A percentile compares a stretch with the other conserved stretches of the same genome.
These are phyloP conservation scores for Cylindrotheca fusiformis DNA, from an alignment of 108 stramenopile genomes.

Conservation along the genomic window DNA sequence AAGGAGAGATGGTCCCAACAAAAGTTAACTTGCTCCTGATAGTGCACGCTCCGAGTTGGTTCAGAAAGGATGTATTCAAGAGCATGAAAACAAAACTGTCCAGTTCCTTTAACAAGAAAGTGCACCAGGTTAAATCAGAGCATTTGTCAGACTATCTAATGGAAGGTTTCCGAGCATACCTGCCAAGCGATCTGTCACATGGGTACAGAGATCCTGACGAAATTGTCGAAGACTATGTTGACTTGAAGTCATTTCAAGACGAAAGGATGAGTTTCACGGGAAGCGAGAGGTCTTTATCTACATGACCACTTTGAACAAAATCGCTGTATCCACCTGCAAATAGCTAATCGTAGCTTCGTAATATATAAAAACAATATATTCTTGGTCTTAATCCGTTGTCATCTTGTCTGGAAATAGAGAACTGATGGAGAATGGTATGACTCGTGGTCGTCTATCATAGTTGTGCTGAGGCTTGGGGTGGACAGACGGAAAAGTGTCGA, in stretches of 20 bases:
- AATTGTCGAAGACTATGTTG: not conserved
- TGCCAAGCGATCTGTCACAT: not conserved
- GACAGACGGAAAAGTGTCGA: not conserved
- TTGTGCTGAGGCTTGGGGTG: no score
- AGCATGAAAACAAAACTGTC: not conserved
- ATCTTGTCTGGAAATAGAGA: no score
- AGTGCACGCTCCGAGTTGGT: slow-evolving; percentile 59
- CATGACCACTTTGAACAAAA: not conserved
- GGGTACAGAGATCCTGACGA: not conserved
- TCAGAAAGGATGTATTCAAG: slow-evolving; percentile 4
- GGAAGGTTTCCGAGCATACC: not conserved
- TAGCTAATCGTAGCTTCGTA: no score
- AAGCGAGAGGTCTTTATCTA: no score
- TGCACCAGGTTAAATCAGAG: not conserved
- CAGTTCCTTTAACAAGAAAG: not conserved
- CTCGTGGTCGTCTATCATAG: no score
- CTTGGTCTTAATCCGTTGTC: no score
- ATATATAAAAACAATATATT: not conserved
- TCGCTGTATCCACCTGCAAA: not conserved
- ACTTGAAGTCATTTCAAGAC: not conserved
- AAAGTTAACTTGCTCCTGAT: slow-evolving; percentile 45
- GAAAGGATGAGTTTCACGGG: no score
- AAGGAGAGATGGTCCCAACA: slow-evolving; percentile 41
- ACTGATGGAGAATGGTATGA: no score
- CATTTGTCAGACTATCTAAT: not conserved